Evolutionary conservation across 371 early-diverging fungal species (phyloP).

Genomic region (Mortierella sp.): DNA sequence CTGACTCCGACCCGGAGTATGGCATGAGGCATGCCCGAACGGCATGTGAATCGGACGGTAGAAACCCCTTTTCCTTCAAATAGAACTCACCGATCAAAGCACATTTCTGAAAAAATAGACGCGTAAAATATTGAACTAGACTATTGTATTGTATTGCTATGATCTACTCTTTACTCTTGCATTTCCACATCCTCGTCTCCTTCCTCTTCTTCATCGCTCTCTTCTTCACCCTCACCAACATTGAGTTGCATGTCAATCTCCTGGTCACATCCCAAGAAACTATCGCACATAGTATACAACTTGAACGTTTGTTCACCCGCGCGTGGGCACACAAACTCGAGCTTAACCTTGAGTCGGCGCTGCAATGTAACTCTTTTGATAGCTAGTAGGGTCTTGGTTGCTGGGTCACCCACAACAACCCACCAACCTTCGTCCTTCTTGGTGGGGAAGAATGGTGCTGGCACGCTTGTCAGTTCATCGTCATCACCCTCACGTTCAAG

Average conservation of each 20-base stretch:
- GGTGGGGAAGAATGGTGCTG: constrained; percentile 94
- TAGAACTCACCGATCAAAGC: too few species aligned
- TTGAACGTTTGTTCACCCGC: constrained; percentile 77
- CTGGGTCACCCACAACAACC: constrained; percentile 91
- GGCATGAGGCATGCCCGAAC: background rate
- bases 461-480: constrained; percentile 80
- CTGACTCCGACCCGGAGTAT: background rate
- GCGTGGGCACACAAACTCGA: constrained; percentile 90
- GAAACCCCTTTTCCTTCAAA: background rate
- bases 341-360: constrained; percentile 70
- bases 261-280: constrained; percentile 94
- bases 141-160: background rate
- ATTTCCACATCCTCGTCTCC: constrained; percentile 61
- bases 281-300: constrained; percentile 94
- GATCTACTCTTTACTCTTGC: constrained; percentile 20
- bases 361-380: constrained; percentile 92
- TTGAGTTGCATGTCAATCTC: constrained; percentile 86
- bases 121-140: background rate
- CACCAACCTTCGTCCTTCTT: constrained; percentile 97
- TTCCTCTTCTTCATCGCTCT: constrained; percentile 60
- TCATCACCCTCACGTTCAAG: constrained; percentile 88
- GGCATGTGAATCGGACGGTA: background rate
- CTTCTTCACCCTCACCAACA: constrained; percentile 75
- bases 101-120: too few species aligned
- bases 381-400: constrained; percentile 82